Conservation (phyloP, 1,284 basidiomycete species). For the Neolentinus lepideus region DNA sequence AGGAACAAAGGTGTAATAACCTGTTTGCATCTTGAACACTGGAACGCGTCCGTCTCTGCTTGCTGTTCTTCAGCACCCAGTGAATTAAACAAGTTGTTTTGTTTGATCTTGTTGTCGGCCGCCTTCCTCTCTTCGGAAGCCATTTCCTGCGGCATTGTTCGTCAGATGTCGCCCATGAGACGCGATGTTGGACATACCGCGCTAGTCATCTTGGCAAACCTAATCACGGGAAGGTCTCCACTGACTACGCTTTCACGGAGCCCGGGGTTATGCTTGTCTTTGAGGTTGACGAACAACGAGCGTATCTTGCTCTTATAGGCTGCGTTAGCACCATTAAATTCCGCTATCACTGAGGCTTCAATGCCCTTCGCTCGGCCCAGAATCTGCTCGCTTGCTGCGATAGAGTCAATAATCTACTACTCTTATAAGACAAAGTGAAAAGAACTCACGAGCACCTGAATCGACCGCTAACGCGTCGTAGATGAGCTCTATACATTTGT, state of each 20-base stretch:
- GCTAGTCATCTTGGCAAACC: conserved; percentile 78
- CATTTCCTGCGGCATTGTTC: conserved; percentile 68
- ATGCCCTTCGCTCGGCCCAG: conserved; percentile 49
- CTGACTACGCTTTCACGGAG: conserved; percentile 81
- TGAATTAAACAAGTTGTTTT: conserved; percentile 89
- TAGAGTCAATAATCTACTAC: conserved; percentile 2
- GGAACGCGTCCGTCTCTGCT: conserved; percentile 98
- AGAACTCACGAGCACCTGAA: conserved; percentile 74
- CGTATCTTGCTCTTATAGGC: conserved; percentile 81
- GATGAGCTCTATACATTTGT: conserved; percentile 86
- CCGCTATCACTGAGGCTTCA: conserved; percentile 48
- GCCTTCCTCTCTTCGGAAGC: conserved; percentile 89
- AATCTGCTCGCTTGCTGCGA: conserved; percentile 56
- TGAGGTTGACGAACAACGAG: conserved; percentile 87
- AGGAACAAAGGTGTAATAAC: conserved; percentile 19
- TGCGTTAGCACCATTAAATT: conserved; percentile 36
- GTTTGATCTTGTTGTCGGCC: conserved; percentile 75
- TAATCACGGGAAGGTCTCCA: conserved; percentile 67
- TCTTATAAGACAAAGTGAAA: neutral
- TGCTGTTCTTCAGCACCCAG: conserved; percentile 85
- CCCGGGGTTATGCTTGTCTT: conserved; percentile 91
- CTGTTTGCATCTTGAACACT: conserved; percentile 91
- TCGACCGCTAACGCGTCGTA: conserved; percentile 88
- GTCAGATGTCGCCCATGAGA: neutral
- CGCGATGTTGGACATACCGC: conserved; percentile 39